Evolutionary conservation across 1,139 yeast genomes (phyloP), one percentile per base, ranked within the genome.

Genomic region (Spathaspora jeffriesii): DNA sequence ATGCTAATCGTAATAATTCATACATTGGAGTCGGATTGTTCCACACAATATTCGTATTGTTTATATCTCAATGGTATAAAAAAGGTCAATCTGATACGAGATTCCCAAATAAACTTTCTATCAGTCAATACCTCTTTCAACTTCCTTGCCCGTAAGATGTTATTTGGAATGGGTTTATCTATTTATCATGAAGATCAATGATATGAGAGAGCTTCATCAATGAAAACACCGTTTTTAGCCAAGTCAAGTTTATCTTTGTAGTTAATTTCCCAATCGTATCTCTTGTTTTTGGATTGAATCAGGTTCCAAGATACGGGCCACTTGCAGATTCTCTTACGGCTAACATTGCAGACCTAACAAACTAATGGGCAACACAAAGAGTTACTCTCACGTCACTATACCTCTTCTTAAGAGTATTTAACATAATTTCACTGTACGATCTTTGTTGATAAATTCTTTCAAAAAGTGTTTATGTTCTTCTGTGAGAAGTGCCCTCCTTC

Each of bases 211-310:
- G n/a, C n/a, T n/a, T n/a, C 28, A 30, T 30, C 32, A 21, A 50
- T 47, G 22, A 50, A 52, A 7, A 45, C 50, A 43, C 51, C 51
- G 32, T 50, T 51, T 25, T 20, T 30, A 32, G 32, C 40, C n/a
- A 36, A 36, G 28, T 22, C 45, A 9, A 36, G 34, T n/a, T 36
- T 36, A 31, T 43, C 40, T 40, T 43, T 30, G 32, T 40, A 40
- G 30, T 40, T 32, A 2, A 25, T 14, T 14, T 43, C 40, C 43
- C 43, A 41, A 4, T 44, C 32, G 23, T 22, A 27, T 32, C 46
- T 21, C 32, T 43, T 15, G 17, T 43, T 15, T 13, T 22, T 40
- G 31, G 17, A 15, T 27, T 31, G 31, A 11, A 15, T 27, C 40
- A 40, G 43, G 8, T 14, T 34, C 23, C 22, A 8, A 34, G 23